Evolutionary conservation across 2,329 filamentous ascomycete species (phyloP).

Genomic region (Clonostachys sp.): DNA sequence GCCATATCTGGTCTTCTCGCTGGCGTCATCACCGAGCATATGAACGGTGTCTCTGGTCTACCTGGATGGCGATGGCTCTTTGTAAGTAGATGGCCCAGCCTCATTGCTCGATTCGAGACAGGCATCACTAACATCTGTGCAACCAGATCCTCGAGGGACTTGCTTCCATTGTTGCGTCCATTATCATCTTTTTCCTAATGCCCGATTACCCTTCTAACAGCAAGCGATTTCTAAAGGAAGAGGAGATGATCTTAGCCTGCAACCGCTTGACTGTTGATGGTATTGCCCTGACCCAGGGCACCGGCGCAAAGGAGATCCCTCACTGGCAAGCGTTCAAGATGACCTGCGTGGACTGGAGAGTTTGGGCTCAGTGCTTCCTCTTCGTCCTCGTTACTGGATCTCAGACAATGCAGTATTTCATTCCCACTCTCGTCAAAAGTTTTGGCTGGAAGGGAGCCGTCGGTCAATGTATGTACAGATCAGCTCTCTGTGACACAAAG

Average conservation of each 20-base stretch:
- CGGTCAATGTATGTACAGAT: conserved; percentile 5
- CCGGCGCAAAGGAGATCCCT: conserved; percentile 5
- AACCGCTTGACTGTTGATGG: conserved; percentile 3
- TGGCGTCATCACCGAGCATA: conserved; percentile 11
- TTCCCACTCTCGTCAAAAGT: conserved; percentile 18
- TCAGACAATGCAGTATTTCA: conserved; percentile 23
- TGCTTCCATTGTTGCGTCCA: conserved; percentile 1
- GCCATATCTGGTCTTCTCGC: conserved; percentile 11
- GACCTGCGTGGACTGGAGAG: conserved; percentile 12
- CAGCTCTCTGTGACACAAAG: neutral
- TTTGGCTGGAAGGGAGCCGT: conserved; percentile 17
- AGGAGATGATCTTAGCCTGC: conserved; percentile 1
- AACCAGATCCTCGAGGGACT: conserved; percentile 4
- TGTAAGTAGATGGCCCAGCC: conserved; percentile 3
- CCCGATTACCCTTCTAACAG: conserved; percentile 4
- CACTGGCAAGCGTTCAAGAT: conserved; percentile 18
- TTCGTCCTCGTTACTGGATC: conserved; percentile 17
- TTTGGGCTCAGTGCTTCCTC: conserved; percentile 13
- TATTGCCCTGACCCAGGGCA: conserved; percentile 1
- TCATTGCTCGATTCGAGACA: neutral
- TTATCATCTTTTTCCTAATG: conserved; percentile 3
- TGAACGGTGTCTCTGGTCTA: conserved; percentile 12
- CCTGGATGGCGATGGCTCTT: conserved; percentile 19
- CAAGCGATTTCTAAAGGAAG: conserved; percentile 3
- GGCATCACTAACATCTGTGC: neutral